Conservation (phyloP, 2,329 filamentous ascomycete genomes). For the Parasarocladium wereldwijsianum region DNA sequence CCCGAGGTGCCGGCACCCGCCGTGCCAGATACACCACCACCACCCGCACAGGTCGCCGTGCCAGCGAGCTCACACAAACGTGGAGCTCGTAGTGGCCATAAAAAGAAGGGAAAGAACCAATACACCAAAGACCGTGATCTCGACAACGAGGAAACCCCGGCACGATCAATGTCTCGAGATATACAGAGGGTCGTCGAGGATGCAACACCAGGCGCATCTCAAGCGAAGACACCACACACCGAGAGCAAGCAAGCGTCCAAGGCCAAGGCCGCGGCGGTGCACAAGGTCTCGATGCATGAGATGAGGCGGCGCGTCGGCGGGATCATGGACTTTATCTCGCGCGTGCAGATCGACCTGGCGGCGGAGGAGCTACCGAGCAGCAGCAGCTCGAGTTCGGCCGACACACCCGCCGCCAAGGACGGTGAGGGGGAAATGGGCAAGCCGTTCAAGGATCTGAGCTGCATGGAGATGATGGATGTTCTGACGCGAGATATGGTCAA, state of each 20-base stretch:
- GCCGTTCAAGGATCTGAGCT: conserved; percentile 62
- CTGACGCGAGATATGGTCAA: conserved; percentile 67
- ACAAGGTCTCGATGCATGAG: conserved; percentile 71
- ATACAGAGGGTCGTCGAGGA: conserved; percentile 22
- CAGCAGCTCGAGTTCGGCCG: conserved; percentile 8
- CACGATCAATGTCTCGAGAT: conserved; percentile 39
- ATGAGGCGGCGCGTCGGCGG: conserved; percentile 73
- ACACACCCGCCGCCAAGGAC: conserved; percentile 6
- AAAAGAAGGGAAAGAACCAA: conserved; percentile 65
- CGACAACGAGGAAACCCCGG: conserved; percentile 40
- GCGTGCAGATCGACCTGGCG: conserved; percentile 78
- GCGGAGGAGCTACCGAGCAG: conserved; percentile 38
- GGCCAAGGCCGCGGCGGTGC: conserved; percentile 35
- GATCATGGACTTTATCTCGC: conserved; percentile 80
- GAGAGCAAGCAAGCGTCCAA: conserved; percentile 41
- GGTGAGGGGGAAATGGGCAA: conserved; percentile 11
- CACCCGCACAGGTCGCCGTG: conserved; percentile 28
- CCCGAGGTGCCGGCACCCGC: conserved; percentile 11
- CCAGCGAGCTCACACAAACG: conserved; percentile 40
- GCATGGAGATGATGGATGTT: conserved; percentile 82
- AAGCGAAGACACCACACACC: conserved; percentile 18
- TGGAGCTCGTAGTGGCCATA: conserved; percentile 43
- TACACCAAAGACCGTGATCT: conserved; percentile 63
- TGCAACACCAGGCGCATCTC: conserved; percentile 7
- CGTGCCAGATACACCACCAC: conserved; percentile 24